A percentile compares a stretch with the other conserved stretches of the same genome.
Conservation (phyloP, 345 rosid genomes). For the Citrus inodora region DNA sequence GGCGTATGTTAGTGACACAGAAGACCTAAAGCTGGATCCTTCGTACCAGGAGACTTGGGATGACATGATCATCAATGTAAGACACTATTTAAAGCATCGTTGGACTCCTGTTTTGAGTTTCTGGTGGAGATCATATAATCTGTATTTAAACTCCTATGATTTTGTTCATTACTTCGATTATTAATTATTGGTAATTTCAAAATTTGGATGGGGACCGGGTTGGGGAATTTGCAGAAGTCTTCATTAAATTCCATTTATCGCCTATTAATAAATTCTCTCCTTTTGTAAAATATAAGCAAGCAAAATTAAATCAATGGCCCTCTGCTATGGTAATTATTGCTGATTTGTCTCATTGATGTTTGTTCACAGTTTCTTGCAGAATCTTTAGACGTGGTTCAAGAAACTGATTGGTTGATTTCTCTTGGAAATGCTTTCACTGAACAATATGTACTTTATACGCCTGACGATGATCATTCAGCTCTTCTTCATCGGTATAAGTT, state of each 20-base stretch:
- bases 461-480: slow-evolving; percentile 86
- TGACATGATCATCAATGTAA: slow-evolving; percentile 94
- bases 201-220: neutral
- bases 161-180: neutral
- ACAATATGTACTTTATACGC: slow-evolving; percentile 71
- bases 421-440: slow-evolving; percentile 83
- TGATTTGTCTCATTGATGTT: slow-evolving; percentile 17
- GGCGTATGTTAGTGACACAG: slow-evolving; percentile 95
- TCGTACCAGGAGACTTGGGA: slow-evolving; percentile 95
- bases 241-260: neutral
- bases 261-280: neutral
- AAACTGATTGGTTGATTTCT: slow-evolving; percentile 73
- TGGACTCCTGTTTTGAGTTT: neutral
- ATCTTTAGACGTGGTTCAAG: slow-evolving; percentile 94
- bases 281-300: neutral
- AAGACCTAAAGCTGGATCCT: slow-evolving; percentile 92
- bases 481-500: slow-evolving; percentile 76
- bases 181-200: neutral
- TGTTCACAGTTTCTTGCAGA: slow-evolving; percentile 83
- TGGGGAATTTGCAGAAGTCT: neutral
- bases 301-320: neutral
- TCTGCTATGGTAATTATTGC: neutral
- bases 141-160: neutral
- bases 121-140: neutral
- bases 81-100: slow-evolving; percentile 15